phyloP scores from a whole-genome alignment of 2,329 filamentous ascomycete genomes.

The Pseudogymnoascus sp. region DNA sequence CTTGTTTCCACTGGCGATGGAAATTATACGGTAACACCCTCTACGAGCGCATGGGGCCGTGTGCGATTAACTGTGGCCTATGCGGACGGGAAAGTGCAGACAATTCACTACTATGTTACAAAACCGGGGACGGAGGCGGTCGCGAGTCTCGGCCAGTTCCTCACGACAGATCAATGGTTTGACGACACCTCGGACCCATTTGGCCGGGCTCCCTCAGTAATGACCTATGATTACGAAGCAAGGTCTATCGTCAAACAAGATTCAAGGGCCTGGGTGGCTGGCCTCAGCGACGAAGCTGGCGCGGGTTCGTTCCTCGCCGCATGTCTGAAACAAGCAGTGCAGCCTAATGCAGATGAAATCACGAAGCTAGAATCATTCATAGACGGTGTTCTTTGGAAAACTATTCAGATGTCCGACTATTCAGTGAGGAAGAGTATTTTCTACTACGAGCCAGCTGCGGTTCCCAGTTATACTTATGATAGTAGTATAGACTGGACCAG shows the following conservation, averaged over 20 bases:
- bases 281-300: constrained; percentile 51
- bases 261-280: constrained; percentile 48
- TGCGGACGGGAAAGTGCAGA: constrained; percentile 39
- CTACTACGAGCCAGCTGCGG: constrained; percentile 42
- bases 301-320: constrained; percentile 48
- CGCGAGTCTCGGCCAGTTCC: constrained; percentile 41
- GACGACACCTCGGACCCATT: constrained; percentile 45
- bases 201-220: constrained; percentile 43
- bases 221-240: constrained; percentile 47
- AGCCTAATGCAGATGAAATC: constrained; percentile 41
- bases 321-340: constrained; percentile 44
- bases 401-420: constrained; percentile 39
- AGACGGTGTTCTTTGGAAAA: constrained; percentile 41
- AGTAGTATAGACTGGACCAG: constrained; percentile 37
- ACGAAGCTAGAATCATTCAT: constrained; percentile 46
- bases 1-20: constrained; percentile 25
- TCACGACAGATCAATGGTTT: constrained; percentile 46
- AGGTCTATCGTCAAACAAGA: constrained; percentile 37
- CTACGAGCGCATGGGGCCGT: constrained; percentile 39
- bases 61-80: constrained; percentile 41
- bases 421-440: constrained; percentile 48
- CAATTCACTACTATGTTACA: constrained; percentile 48
- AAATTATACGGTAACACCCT: constrained; percentile 37
- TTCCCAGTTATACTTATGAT: constrained; percentile 37
- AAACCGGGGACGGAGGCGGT: constrained; percentile 38